Percentiles rank a stretch among this genome's conserved stretches.
phyloP scores from a whole-genome alignment of 2,329 filamentous ascomycete genomes.

The Incumbomyces delicatus region DNA sequence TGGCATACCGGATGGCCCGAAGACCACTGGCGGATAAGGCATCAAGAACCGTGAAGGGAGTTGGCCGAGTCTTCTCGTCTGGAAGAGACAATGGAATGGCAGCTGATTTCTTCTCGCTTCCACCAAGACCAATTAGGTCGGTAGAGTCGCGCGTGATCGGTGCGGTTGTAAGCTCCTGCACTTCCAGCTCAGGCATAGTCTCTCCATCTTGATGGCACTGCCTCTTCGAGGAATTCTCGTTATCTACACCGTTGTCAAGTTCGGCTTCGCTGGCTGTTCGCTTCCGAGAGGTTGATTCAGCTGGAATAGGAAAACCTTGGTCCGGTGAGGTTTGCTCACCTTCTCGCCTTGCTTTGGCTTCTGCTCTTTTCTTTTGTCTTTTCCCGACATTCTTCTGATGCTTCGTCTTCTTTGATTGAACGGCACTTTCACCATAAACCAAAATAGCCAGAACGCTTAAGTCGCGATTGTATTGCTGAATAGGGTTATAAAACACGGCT shows the following conservation, averaged over 20 bases:
- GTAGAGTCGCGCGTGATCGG: background rate
- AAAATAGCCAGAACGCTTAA: slow-evolving; percentile 87
- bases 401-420: slow-evolving; percentile 46
- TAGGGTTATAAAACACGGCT: slow-evolving; percentile 93
- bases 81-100: background rate
- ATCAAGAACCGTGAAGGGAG: slow-evolving; percentile 75
- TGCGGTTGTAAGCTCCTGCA: slow-evolving; percentile 8
- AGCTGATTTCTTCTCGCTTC: slow-evolving; percentile 1
- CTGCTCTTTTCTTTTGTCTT: slow-evolving; percentile 23
- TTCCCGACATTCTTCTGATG: slow-evolving; percentile 27
- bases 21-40: slow-evolving; percentile 90
- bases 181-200: slow-evolving; percentile 10
- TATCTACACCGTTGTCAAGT: slow-evolving; percentile 10
- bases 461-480: slow-evolving; percentile 97
- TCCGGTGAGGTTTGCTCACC: background rate
- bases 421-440: slow-evolving; percentile 64
- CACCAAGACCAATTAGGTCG: background rate
- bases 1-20: slow-evolving; percentile 79
- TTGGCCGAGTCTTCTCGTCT: slow-evolving; percentile 18
- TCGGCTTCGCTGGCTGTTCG: slow-evolving; percentile 22
- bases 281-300: slow-evolving; percentile 10
- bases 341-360: background rate
- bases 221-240: slow-evolving; percentile 4
- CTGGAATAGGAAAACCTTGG: background rate
- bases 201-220: slow-evolving; percentile 5